Evolutionary conservation across 2,329 filamentous ascomycete genomes (phyloP).

Genomic region (Hymenoscyphus occultus): DNA sequence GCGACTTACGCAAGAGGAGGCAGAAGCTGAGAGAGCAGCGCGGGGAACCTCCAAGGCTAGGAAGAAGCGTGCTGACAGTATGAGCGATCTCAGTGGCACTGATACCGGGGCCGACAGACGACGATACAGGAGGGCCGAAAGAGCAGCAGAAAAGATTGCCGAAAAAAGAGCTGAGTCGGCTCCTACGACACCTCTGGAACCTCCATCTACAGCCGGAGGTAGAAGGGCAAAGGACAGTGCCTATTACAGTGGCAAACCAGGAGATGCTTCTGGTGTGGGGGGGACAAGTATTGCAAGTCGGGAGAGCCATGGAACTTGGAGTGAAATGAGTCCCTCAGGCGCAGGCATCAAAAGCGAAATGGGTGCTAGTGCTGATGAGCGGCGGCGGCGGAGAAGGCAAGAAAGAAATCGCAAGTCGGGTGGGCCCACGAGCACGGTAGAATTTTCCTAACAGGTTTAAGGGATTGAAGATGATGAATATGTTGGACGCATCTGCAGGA

Average conservation of each 20-base stretch:
- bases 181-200: slow-evolving; percentile 46
- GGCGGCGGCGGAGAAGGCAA: slow-evolving; percentile 52
- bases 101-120: slow-evolving; percentile 48
- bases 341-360: slow-evolving; percentile 15
- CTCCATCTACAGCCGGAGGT: slow-evolving; percentile 52
- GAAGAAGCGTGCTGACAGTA: slow-evolving; percentile 47
- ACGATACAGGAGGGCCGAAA: slow-evolving; percentile 56
- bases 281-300: slow-evolving; percentile 30
- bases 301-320: slow-evolving; percentile 36
- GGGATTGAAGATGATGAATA: slow-evolving; percentile 8
- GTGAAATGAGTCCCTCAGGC: slow-evolving; percentile 32
- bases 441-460: slow-evolving; percentile 22
- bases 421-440: slow-evolving; percentile 20
- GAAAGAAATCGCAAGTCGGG: slow-evolving; percentile 43
- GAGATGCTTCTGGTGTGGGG: slow-evolving; percentile 11
- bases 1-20: slow-evolving; percentile 59
- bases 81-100: slow-evolving; percentile 55
- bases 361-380: slow-evolving; percentile 45
- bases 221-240: slow-evolving; percentile 57
- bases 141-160: slow-evolving; percentile 40
- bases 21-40: slow-evolving; percentile 40
- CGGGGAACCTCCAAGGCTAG: slow-evolving; percentile 38
- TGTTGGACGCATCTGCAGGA: slow-evolving; percentile 13
- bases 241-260: slow-evolving; percentile 54
- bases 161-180: slow-evolving; percentile 37